Base-by-base conservation (phyloP, 2,329 filamentous ascomycete species). In the Chrysoporthe cubensis region DNA sequence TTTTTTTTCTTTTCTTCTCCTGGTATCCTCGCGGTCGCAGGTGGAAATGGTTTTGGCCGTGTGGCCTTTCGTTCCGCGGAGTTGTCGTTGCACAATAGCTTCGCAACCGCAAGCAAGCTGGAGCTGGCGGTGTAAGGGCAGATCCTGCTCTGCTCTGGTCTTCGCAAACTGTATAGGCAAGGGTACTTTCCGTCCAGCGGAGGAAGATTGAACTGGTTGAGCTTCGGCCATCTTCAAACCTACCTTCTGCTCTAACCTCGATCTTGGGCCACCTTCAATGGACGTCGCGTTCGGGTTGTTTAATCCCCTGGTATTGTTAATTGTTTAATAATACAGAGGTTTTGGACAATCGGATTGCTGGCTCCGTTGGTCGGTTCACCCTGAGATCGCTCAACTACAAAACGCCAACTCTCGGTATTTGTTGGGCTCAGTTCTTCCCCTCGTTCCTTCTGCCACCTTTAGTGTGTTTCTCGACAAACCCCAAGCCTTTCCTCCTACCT, bases 401-500 rank as follows among this genome's bases (percentile, higher is more conserved):
- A 50, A 46, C 21, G 32, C 16, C 57, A 48, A 9, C 46, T 64
- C 59, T 40, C 48, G 50, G 44, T 61, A 62, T 21, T 32, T 21
- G 14, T 18, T n/a, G 26, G 11, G 46, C 50, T 43, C 44, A 42
- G 43, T 14, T 14, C 63, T 56, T 65, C 58, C 11, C 21, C 42
- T 59, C 59, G 46, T 63, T 65, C 34, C 59, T 60, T 63, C 40
- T 62, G 44, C 7, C 61, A 65, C 67, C 26, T 44, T 59, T 57
- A 26, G 11, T 26, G 56, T 37, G 44, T 46, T 34, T 52, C 59
- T 68, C 59, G 32, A 59, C 6, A 57, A 70, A 13, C 9, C 64
- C 48, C 57, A 62, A 63, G 18, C 21, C 57, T 34, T 58, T 13
- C 26, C 21, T 11, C 63, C 26, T 4, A 43, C 32, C 61, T 59